A percentile compares a stretch with the other conserved stretches of the same genome.
Conservation (phyloP, 441 rosid species). For the Heliophila coronopifolia region DNA sequence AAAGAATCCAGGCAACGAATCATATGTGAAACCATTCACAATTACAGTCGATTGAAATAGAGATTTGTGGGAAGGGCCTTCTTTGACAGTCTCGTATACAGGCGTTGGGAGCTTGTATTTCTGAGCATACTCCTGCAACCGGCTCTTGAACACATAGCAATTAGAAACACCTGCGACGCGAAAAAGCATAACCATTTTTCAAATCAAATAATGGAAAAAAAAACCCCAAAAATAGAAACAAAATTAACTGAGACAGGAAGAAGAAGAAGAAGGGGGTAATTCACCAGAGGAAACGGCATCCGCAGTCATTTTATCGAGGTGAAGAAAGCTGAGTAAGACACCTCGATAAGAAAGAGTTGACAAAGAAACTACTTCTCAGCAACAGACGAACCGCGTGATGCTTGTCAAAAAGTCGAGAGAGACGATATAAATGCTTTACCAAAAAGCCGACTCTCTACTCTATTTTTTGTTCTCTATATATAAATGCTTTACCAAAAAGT, state of each 20-base stretch:
- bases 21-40: conserved; percentile 52
- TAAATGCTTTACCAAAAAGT: too few relatives aligned
- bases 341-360: conserved; percentile 6
- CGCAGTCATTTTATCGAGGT: conserved; percentile 4
- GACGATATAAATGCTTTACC: not conserved
- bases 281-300: conserved; percentile 20
- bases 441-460: not conserved
- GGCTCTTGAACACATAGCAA: conserved; percentile 84
- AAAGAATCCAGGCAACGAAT: conserved; percentile 71
- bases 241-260: not conserved
- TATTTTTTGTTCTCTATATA: too few relatives aligned
- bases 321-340: not conserved
- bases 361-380: not conserved
- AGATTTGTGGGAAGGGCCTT: conserved; percentile 83
- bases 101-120: conserved; percentile 63
- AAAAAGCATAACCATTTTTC: not conserved
- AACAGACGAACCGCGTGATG: not conserved
- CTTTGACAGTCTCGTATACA: conserved; percentile 66
- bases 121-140: conserved; percentile 78
- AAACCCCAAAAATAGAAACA: not conserved
- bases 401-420: not conserved
- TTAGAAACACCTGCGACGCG: conserved; percentile 76
- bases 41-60: conserved; percentile 62
- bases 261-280: not conserved
- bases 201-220: not conserved